Conservation (phyloP, 2,329 filamentous ascomycete genomes). For the Geosmithia flava region DNA sequence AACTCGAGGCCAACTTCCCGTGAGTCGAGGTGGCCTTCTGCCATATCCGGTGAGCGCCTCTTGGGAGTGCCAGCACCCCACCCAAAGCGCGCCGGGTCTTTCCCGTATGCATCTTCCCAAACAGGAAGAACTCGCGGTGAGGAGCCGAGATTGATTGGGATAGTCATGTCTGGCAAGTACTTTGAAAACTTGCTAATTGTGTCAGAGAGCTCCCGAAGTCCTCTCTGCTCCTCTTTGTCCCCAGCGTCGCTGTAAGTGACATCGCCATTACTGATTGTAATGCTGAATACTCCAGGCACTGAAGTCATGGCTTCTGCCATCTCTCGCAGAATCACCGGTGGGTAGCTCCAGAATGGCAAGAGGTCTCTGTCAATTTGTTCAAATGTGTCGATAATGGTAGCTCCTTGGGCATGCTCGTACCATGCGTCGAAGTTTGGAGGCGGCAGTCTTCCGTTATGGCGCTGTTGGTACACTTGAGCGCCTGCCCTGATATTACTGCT, state of each 20-base stretch:
- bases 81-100: conserved; percentile 10
- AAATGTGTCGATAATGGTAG: conserved; percentile 68
- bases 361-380: conserved; percentile 66
- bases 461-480: conserved; percentile 34
- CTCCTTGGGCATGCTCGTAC: conserved; percentile 66
- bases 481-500: conserved; percentile 35
- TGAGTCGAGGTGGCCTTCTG: not conserved
- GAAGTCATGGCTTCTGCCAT: conserved; percentile 29
- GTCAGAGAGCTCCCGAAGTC: conserved; percentile 35
- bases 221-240: conserved; percentile 16
- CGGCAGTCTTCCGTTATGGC: conserved; percentile 52
- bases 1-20: not conserved
- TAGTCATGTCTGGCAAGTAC: conserved; percentile 69
- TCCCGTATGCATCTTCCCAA: conserved; percentile 40
- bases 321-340: conserved; percentile 54
- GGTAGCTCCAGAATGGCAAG: conserved; percentile 64
- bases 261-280: conserved; percentile 52
- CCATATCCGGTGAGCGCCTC: conserved; percentile 6
- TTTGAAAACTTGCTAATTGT: conserved; percentile 63
- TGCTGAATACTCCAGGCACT: conserved; percentile 29
- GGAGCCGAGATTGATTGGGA: conserved; percentile 65
- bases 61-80: conserved; percentile 14
- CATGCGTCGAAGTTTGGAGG: conserved; percentile 76
- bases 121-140: conserved; percentile 31
- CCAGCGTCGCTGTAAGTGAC: conserved; percentile 27